Conservation (phyloP, 1,284 basidiomycete species). For the Porodaedalea pini region DNA sequence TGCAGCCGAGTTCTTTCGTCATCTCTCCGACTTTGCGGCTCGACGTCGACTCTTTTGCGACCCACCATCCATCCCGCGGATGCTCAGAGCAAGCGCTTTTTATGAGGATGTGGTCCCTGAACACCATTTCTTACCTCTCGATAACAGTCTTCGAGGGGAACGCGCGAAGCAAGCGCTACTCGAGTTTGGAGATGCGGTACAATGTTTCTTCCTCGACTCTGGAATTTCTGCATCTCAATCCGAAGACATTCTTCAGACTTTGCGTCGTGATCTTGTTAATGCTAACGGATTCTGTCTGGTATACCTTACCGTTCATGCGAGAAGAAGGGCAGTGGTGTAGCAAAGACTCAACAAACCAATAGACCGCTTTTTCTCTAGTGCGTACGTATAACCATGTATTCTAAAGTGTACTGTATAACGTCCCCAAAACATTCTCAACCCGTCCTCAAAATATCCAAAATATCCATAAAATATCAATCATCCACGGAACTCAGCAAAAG, state of each 20-base stretch:
- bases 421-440: no score
- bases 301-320: conserved; percentile 38
- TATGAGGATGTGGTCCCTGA: conserved; percentile 20
- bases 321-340: conserved; percentile 19
- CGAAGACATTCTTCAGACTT: conserved; percentile 37
- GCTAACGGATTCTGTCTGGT: conserved; percentile 40
- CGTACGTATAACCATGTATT: no score
- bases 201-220: conserved; percentile 38
- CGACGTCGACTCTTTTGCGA: conserved; percentile 22
- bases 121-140: conserved; percentile 22
- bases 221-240: conserved; percentile 36
- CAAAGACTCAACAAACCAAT: background rate
- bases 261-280: conserved; percentile 38
- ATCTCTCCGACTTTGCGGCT: background rate
- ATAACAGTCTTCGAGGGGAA: conserved; percentile 35
- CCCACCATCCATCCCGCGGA: conserved; percentile 20
- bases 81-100: conserved; percentile 19
- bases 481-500: background rate
- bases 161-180: conserved; percentile 30
- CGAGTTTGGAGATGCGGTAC: conserved; percentile 34
- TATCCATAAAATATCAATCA: background rate
- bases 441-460: background rate
- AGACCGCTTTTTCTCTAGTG: background rate
- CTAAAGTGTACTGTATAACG: no score
- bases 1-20: conserved; percentile 6